A percentile compares a stretch with the other conserved stretches of the same genome.
Conservation (phyloP, 2,329 filamentous ascomycete species). For the Fusarium miscanthi region DNA sequence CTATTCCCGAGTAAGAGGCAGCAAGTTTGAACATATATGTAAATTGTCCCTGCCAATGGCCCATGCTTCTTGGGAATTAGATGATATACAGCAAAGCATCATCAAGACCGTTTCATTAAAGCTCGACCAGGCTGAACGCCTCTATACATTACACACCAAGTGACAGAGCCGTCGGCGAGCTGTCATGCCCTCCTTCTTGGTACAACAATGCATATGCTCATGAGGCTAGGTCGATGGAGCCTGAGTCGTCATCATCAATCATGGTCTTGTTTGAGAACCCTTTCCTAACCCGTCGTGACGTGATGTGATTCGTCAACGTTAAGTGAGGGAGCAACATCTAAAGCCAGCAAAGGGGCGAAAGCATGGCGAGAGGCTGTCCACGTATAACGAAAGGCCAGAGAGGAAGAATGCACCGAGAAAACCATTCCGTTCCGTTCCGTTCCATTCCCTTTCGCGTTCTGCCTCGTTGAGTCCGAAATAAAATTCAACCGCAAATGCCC, state of each 20-base stretch:
- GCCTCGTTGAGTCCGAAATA: slow-evolving; percentile 31
- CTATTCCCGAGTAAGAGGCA: not conserved
- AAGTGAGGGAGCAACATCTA: slow-evolving; percentile 28
- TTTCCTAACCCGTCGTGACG: slow-evolving; percentile 21
- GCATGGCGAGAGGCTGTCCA: slow-evolving; percentile 35
- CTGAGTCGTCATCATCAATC: slow-evolving; percentile 35
- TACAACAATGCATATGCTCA: slow-evolving; percentile 26
- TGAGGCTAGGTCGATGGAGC: slow-evolving; percentile 13
- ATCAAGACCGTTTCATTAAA: slow-evolving; percentile 35
- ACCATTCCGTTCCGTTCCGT: slow-evolving; percentile 6
- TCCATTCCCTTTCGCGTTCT: slow-evolving; percentile 25
- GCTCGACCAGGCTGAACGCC: slow-evolving; percentile 30
- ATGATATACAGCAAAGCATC: slow-evolving; percentile 46
- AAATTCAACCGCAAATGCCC: slow-evolving; percentile 30
- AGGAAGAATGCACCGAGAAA: slow-evolving; percentile 27
- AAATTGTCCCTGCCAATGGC: slow-evolving; percentile 41
- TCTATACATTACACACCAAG: slow-evolving; percentile 28
- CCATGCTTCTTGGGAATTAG: slow-evolving; percentile 44
- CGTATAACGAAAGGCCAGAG: slow-evolving; percentile 22
- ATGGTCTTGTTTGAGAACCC: slow-evolving; percentile 31
- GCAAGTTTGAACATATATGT: slow-evolving; percentile 39
- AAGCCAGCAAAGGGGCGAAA: slow-evolving; percentile 34
- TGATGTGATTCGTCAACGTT: slow-evolving; percentile 12
- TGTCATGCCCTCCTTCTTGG: slow-evolving; percentile 11
- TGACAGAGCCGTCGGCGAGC: slow-evolving; percentile 17